Evolutionary conservation across 2,329 filamentous ascomycete genomes (phyloP).

Genomic region (Fusarium sp.): DNA sequence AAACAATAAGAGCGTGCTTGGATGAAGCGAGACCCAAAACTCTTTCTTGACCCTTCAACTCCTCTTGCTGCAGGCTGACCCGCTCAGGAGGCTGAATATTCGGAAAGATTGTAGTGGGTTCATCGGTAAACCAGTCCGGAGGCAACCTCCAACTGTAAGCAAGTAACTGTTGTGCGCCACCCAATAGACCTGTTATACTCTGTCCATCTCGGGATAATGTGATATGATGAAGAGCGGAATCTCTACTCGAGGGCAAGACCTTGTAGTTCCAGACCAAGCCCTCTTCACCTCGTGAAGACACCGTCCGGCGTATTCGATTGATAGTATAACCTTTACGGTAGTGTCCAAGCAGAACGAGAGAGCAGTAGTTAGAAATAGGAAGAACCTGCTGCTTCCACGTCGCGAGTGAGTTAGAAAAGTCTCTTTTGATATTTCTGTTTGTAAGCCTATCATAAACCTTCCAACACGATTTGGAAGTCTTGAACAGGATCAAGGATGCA

Average conservation of each 20-base stretch:
- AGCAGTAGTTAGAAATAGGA: not conserved
- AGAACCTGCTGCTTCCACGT: not conserved
- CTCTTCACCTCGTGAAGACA: not conserved
- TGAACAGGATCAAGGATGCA: not conserved
- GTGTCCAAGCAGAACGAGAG: not conserved
- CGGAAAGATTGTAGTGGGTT: not conserved
- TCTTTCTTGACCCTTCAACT: not conserved
- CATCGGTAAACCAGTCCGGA: not conserved
- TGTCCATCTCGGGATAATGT: not conserved
- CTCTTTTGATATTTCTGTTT: not conserved
- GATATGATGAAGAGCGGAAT: not conserved
- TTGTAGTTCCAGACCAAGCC: not conserved
- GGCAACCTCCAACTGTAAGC: not conserved
- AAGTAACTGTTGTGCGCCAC: not conserved
- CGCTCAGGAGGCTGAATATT: not conserved
- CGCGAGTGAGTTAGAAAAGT: not conserved
- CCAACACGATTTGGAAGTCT: not conserved
- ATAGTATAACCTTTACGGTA: not conserved
- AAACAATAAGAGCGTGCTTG: not conserved
- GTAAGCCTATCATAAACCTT: not conserved
- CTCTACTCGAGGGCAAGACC: not conserved
- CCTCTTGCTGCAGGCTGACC: not conserved
- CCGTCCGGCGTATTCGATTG: not conserved
- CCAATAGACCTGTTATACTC: not conserved
- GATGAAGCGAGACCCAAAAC: not conserved